Evolutionary conservation across 345 rosid genomes (phyloP).

Genomic region (Brassica rapa): DNA sequence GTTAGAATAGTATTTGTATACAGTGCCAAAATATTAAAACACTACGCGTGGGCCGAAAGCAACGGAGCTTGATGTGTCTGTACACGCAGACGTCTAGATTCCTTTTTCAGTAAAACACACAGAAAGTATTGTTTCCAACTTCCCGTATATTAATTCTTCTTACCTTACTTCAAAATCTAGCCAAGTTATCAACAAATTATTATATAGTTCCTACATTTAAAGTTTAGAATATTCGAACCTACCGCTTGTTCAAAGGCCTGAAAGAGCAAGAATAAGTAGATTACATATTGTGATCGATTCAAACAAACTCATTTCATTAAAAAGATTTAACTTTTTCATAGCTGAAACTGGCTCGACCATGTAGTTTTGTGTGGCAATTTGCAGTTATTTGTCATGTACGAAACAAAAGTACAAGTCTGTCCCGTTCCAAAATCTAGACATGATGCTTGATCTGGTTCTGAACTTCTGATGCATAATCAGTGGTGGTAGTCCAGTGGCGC

Average conservation of each 20-base stretch:
- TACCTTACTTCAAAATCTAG: constrained; percentile 7
- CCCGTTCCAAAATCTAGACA: not conserved
- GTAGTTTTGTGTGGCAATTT: constrained; percentile 24
- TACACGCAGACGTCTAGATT: constrained; percentile 29
- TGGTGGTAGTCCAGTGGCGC: no score
- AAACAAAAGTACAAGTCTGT: constrained; percentile 5
- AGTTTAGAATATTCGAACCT: not conserved
- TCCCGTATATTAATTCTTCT: not conserved
- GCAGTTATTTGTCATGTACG: constrained; percentile 13
- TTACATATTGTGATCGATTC: not conserved
- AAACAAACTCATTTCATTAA: not conserved
- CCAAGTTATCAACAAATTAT: not conserved
- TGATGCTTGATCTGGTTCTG: constrained; percentile 1
- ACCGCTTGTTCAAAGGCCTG: not conserved
- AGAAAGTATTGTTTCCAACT: not conserved
- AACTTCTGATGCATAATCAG: not conserved
- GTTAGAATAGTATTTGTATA: not conserved
- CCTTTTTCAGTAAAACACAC: constrained; percentile 30
- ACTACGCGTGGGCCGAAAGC: constrained; percentile 24
- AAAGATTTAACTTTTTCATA: not conserved
- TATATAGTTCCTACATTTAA: not conserved
- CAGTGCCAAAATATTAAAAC: constrained; percentile 1
- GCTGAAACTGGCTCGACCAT: not conserved
- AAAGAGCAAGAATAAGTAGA: not conserved
- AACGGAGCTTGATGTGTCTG: constrained; percentile 26